Percentiles rank a stretch among this genome's conserved stretches.
phyloP scores from a whole-genome alignment of 129 eudicot species.

The carrot (Daucus carota) region DH1_v3.0 NC_030383.2:46366001-46366500 shows the following conservation, averaged over 20 bases:
- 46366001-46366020: no score
- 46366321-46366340: neutral
- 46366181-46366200: neutral
- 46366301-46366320: neutral
- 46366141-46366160: no score
- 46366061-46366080: no score
- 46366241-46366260: neutral
- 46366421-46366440: neutral
- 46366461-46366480: neutral
- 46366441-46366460: neutral
- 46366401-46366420: neutral
- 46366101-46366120: no score
- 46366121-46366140: no score
- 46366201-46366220: no score
- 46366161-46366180: no score
- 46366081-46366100: no score
- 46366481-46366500: neutral
- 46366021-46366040: no score
- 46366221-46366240: neutral
- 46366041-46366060: no score
- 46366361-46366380: neutral
- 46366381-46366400: neutral
- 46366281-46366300: neutral
- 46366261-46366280: neutral
- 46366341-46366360: neutral